Evolutionary conservation across 2,329 filamentous ascomycete genomes (phyloP).

Genomic region (Neurospora crassa): DNA sequence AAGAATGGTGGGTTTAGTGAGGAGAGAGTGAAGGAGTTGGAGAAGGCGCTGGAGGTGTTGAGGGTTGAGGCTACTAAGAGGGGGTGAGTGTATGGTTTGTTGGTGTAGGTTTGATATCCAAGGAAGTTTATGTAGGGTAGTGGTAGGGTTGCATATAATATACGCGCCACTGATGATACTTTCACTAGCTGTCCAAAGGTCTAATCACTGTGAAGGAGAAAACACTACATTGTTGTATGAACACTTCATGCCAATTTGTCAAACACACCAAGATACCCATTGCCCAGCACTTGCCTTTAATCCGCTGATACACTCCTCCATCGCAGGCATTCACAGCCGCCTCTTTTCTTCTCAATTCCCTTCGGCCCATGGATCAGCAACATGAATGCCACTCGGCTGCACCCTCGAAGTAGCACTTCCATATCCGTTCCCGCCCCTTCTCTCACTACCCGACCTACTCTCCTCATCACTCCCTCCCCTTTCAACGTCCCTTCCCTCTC

Average conservation of each 20-base stretch:
- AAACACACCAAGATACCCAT: neutral
- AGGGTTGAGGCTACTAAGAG: slow-evolving; percentile 47
- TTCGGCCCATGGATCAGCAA: neutral
- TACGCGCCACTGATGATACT: too few relatives aligned
- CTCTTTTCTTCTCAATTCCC: neutral
- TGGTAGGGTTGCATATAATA: too few relatives aligned
- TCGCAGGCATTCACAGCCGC: neutral
- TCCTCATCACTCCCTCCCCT: neutral
- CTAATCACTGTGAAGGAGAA: too few relatives aligned
- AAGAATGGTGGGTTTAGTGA: slow-evolving; percentile 33
- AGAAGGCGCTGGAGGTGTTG: slow-evolving; percentile 50
- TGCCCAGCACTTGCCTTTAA: neutral
- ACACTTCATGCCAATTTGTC: neutral
- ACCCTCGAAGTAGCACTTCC: neutral
- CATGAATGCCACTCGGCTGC: neutral
- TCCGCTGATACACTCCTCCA: neutral
- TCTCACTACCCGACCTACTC: slow-evolving; percentile 1
- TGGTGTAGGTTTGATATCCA: neutral
- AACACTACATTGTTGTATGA: neutral
- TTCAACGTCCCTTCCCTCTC: neutral
- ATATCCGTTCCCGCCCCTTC: neutral
- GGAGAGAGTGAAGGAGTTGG: slow-evolving; percentile 37
- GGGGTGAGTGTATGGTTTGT: neutral
- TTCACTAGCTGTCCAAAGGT: too few relatives aligned
- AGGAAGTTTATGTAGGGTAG: neutral